Evolutionary conservation across 345 rosid genomes (phyloP).

Genomic region (Citrus australasica): DNA sequence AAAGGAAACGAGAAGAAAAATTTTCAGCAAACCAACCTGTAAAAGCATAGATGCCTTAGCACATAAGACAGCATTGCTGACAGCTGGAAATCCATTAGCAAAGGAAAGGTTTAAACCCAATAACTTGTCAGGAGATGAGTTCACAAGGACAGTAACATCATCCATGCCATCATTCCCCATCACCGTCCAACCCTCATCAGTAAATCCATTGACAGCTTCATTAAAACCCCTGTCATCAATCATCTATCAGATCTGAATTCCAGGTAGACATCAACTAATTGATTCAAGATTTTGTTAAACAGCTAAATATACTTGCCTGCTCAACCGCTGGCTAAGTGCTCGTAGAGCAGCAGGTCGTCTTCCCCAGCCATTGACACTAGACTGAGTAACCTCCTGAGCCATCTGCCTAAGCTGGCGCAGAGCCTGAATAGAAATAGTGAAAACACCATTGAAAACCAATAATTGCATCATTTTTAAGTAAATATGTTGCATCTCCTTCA

Average conservation of each 20-base stretch:
- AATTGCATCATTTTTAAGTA: background rate
- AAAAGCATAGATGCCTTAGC: constrained; percentile 99
- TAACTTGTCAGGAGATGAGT: constrained; percentile 91
- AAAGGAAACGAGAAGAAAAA: background rate
- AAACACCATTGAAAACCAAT: constrained; percentile 7
- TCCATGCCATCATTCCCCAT: constrained; percentile 92
- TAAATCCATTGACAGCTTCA: constrained; percentile 92
- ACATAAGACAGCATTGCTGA: constrained; percentile 77
- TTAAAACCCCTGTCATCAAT: constrained; percentile 73
- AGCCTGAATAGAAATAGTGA: constrained; percentile 43
- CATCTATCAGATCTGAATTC: constrained; percentile 15
- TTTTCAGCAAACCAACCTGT: constrained; percentile 51
- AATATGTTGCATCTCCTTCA: background rate
- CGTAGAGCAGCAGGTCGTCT: constrained; percentile 94
- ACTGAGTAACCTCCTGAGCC: constrained; percentile 84
- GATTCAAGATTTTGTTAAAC: background rate
- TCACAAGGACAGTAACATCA: constrained; percentile 91
- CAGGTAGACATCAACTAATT: background rate
- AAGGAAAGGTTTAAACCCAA: constrained; percentile 90
- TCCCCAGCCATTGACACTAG: constrained; percentile 85
- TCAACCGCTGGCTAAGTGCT: constrained; percentile 91
- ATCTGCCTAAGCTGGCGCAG: constrained; percentile 93
- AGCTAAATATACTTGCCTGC: constrained; percentile 56
- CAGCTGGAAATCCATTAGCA: constrained; percentile 76
- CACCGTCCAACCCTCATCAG: constrained; percentile 97